Conservation (phyloP, 2,329 filamentous ascomycete genomes). For the Scortechinia acanthostroma region DNA sequence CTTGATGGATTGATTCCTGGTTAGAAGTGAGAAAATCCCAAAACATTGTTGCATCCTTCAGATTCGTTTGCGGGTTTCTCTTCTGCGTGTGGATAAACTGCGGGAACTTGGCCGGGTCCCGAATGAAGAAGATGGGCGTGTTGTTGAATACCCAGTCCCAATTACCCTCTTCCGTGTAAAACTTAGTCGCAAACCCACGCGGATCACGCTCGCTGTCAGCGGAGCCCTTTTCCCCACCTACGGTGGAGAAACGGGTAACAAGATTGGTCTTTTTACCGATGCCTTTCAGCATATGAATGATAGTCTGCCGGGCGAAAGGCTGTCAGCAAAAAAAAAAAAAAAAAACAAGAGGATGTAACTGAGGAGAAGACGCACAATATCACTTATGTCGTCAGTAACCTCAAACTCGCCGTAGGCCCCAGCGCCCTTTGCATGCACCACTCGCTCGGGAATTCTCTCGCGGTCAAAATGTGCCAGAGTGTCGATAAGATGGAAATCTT, state of each 20-base stretch:
- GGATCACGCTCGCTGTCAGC: background rate
- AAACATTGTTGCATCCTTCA: slow-evolving; percentile 23
- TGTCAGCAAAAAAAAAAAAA: background rate
- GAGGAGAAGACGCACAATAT: too few species aligned
- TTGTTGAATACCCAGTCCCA: slow-evolving; percentile 2
- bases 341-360: too few species aligned
- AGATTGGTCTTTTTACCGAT: slow-evolving; percentile 40
- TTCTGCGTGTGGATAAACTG: slow-evolving; percentile 18
- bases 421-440: slow-evolving; percentile 39
- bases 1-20: slow-evolving; percentile 36
- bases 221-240: background rate
- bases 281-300: slow-evolving; percentile 39
- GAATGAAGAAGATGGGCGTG: slow-evolving; percentile 30
- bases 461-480: slow-evolving; percentile 46
- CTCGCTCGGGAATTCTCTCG: slow-evolving; percentile 47
- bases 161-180: slow-evolving; percentile 1
- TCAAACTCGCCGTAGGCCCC: slow-evolving; percentile 50
- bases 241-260: background rate
- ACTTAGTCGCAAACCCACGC: background rate
- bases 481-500: slow-evolving; percentile 45
- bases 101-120: slow-evolving; percentile 31
- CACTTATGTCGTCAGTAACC: slow-evolving; percentile 38
- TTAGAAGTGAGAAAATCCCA: slow-evolving; percentile 23
- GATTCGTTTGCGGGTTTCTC: slow-evolving; percentile 18
- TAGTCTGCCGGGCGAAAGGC: slow-evolving; percentile 41